Percentiles rank a stretch among this genome's conserved stretches.
These are phyloP conservation scores for Fusarium sp. DNA, from an alignment of 2,329 filamentous ascomycete species.

Conservation along the genomic window DNA sequence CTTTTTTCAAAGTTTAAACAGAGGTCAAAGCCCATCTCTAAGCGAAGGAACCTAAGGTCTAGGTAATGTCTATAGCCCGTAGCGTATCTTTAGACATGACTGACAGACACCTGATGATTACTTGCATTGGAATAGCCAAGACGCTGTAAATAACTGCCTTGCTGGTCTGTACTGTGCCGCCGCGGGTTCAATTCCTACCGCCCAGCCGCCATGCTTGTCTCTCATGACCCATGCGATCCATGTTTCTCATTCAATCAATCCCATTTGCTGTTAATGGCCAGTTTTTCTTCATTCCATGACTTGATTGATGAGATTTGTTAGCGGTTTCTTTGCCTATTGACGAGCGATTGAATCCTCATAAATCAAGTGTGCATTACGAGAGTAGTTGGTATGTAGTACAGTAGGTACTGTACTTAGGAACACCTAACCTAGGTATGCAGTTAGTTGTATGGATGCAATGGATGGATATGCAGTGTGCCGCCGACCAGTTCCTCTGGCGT, in stretches of 20 bases:
- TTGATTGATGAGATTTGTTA: background rate
- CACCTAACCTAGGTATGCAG: background rate
- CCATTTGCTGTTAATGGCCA: background rate
- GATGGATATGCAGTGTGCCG: slow-evolving; percentile 24
- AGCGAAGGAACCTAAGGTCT: no score
- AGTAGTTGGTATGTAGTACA: slow-evolving; percentile 7
- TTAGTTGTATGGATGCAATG: background rate
- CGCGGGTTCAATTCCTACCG: slow-evolving; percentile 39
- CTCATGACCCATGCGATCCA: slow-evolving; percentile 14
- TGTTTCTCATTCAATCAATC: slow-evolving; percentile 12
- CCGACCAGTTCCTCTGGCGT: slow-evolving; percentile 17
- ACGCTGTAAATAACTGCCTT: slow-evolving; percentile 8
- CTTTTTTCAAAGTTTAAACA: slow-evolving; percentile 9
- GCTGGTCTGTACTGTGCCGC: slow-evolving; percentile 25
- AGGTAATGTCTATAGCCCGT: background rate
- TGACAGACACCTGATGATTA: slow-evolving; percentile 28
- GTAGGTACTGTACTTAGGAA: background rate
- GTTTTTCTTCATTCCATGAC: background rate
- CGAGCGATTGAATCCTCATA: background rate
- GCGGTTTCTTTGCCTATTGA: background rate
- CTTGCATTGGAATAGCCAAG: slow-evolving; percentile 23
- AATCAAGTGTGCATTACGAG: slow-evolving; percentile 19
- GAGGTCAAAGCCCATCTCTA: background rate
- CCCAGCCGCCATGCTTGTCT: slow-evolving; percentile 29
- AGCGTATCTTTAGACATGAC: slow-evolving; percentile 9